Evolutionary conservation across 371 early-diverging fungal species (phyloP).

Genomic region (Mucor mucedo): DNA sequence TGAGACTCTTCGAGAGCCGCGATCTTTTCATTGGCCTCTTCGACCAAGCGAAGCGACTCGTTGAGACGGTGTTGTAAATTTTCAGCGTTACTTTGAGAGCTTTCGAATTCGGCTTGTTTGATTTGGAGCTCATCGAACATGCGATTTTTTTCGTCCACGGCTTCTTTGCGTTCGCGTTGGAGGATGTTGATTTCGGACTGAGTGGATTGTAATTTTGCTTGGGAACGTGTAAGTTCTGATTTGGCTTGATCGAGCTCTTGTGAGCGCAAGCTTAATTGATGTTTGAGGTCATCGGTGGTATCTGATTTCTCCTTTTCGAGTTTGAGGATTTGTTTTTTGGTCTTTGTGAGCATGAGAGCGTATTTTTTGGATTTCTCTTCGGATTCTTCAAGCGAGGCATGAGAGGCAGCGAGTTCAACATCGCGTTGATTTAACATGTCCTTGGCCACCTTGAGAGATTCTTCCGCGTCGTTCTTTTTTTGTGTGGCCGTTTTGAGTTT

Average conservation of each 20-base stretch:
- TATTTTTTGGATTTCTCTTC: slow-evolving; percentile 65
- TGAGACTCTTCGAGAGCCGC: slow-evolving; percentile 58
- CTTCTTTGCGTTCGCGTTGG: slow-evolving; percentile 49
- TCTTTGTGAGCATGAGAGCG: slow-evolving; percentile 52
- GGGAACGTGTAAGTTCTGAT: slow-evolving; percentile 6
- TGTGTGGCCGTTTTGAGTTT: slow-evolving; percentile 22
- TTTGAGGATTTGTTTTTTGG: slow-evolving; percentile 60
- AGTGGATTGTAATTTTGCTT: slow-evolving; percentile 35
- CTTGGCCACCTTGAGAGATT: slow-evolving; percentile 58
- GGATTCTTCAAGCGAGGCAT: slow-evolving; percentile 53
- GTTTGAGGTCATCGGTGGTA: slow-evolving; percentile 53
- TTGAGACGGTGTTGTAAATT: slow-evolving; percentile 58
- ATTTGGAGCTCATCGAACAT: slow-evolving; percentile 69
- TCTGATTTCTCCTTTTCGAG: slow-evolving; percentile 67
- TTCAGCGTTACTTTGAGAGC: slow-evolving; percentile 66
- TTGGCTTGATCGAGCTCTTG: slow-evolving; percentile 25
- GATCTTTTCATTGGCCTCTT: slow-evolving; percentile 57
- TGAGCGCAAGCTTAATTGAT: not conserved
- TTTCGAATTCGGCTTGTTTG: slow-evolving; percentile 74
- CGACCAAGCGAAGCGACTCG: slow-evolving; percentile 54
- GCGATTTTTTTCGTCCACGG: slow-evolving; percentile 59
- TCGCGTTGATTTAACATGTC: slow-evolving; percentile 62
- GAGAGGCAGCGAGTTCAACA: slow-evolving; percentile 53
- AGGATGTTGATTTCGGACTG: slow-evolving; percentile 45
- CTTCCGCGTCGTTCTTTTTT: slow-evolving; percentile 56